Percentiles rank a stretch among this genome's conserved stretches.
phyloP scores from a whole-genome alignment of 1,284 basidiomycete species.

The Boletus sp. region DNA sequence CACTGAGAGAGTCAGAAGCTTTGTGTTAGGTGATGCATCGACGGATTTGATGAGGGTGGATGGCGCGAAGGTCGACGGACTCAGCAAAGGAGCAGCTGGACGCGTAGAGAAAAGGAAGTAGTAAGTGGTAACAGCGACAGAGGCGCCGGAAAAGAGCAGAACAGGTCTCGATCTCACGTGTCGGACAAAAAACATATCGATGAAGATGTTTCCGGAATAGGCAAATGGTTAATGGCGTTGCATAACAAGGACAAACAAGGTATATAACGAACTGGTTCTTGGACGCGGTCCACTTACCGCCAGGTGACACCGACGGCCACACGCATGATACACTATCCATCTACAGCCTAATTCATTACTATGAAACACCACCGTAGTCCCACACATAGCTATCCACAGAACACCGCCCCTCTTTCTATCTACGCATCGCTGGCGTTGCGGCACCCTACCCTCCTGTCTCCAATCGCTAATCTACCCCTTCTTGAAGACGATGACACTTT shows the following conservation, averaged over 20 bases:
- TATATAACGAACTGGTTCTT: constrained; percentile 9
- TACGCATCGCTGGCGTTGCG: constrained; percentile 40
- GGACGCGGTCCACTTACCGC: neutral
- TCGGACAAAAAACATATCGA: constrained; percentile 27
- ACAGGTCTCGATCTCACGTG: neutral
- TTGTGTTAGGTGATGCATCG: constrained; percentile 55
- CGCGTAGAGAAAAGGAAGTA: constrained; percentile 52
- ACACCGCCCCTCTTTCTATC: constrained; percentile 10
- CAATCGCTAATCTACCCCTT: constrained; percentile 19
- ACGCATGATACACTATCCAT: neutral
- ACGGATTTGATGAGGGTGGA: constrained; percentile 60
- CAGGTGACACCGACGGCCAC: constrained; percentile 5
- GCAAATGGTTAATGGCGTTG: constrained; percentile 16
- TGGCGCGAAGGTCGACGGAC: constrained; percentile 64
- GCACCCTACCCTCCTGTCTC: constrained; percentile 36
- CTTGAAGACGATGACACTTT: constrained; percentile 5
- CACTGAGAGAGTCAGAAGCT: constrained; percentile 63
- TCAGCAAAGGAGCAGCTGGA: constrained; percentile 49
- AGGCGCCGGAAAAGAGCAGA: constrained; percentile 36
- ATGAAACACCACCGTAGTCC: constrained; percentile 35
- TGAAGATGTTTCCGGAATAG: constrained; percentile 21
- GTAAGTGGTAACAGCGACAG: constrained; percentile 48
- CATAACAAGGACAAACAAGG: constrained; percentile 34
- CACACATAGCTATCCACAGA: constrained; percentile 29
- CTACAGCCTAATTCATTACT: constrained; percentile 17